Conservation (phyloP, 768 basidiomycete genomes). For the Serendipita vermifera region DNA sequence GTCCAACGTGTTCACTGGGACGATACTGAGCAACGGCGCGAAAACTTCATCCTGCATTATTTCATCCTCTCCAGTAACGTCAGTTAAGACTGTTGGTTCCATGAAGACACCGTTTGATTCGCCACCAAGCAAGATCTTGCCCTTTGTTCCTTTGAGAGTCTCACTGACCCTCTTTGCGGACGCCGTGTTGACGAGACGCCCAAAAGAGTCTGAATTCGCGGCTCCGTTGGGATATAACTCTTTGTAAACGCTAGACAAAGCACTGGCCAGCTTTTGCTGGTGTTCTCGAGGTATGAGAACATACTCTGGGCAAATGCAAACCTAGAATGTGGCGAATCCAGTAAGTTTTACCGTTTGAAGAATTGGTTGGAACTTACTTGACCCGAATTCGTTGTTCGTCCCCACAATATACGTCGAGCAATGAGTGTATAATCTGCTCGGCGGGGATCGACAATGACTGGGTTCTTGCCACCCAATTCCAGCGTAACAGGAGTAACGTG, state of each 20-base stretch:
- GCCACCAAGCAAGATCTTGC: conserved; percentile 53
- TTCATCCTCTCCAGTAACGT: conserved; percentile 50
- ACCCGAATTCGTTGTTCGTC: conserved; percentile 63
- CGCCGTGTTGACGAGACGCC: conserved; percentile 39
- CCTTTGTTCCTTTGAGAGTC: conserved; percentile 53
- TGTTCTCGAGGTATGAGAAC: conserved; percentile 32
- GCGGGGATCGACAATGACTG: conserved; percentile 57
- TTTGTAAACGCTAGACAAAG: conserved; percentile 33
- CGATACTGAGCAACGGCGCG: conserved; percentile 65
- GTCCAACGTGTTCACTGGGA: conserved; percentile 57
- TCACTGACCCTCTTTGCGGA: conserved; percentile 50
- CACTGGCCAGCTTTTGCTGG: conserved; percentile 30
- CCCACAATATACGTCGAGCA: conserved; percentile 68
- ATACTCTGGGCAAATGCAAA: conserved; percentile 54
- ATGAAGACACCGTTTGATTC: conserved; percentile 49
- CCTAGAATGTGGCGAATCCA: conserved; percentile 31
- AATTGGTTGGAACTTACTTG: conserved; percentile 29
- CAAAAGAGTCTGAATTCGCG: conserved; percentile 30
- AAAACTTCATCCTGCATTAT: conserved; percentile 81
- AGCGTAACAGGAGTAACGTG: conserved; percentile 54
- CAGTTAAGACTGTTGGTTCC: conserved; percentile 57
- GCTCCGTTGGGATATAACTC: conserved; percentile 44
- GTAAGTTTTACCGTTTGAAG: neutral
- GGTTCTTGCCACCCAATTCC: conserved; percentile 48
- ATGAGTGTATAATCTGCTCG: conserved; percentile 48